A percentile compares a stretch with the other conserved stretches of the same genome.
These are phyloP conservation scores for Globisporangium yorkense DNA, from an alignment of 352 stramenopile species.

Conservation along the genomic window DNA sequence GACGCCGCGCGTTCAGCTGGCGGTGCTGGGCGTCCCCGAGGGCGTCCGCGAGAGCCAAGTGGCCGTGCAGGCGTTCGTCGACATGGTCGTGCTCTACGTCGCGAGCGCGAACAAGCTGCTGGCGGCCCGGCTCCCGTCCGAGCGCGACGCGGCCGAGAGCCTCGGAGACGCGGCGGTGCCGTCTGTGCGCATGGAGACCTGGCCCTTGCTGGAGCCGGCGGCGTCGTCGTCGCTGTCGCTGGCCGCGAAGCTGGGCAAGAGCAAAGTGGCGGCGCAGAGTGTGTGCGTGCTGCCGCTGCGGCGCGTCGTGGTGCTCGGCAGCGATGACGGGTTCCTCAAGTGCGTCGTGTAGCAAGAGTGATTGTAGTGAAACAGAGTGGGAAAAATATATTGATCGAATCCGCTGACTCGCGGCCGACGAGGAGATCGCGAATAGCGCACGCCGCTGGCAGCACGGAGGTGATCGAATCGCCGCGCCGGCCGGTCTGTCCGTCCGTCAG, in stretches of 20 bases:
- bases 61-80: slow-evolving; percentile 37
- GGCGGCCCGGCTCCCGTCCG: slow-evolving; percentile 30
- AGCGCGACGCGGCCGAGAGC: slow-evolving; percentile 14
- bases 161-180: slow-evolving; percentile 4
- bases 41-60: slow-evolving; percentile 39
- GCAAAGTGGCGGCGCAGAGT: slow-evolving; percentile 31
- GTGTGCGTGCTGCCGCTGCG: slow-evolving; percentile 49
- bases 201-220: slow-evolving; percentile 36
- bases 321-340: slow-evolving; percentile 60
- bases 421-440: too few species aligned
- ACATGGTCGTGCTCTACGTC: slow-evolving; percentile 43
- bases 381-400: background rate
- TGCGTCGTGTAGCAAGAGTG: slow-evolving; percentile 25
- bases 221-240: background rate
- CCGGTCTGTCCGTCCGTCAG: background rate
- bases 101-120: slow-evolving; percentile 32
- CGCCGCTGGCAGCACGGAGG: background rate
- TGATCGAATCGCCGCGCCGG: background rate
- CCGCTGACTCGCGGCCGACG: too few species aligned
- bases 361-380: slow-evolving; percentile 10
- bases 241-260: slow-evolving; percentile 32
- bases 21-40: slow-evolving; percentile 52
- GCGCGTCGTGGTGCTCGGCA: slow-evolving; percentile 52
- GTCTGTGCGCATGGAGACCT: slow-evolving; percentile 35
- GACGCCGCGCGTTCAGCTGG: slow-evolving; percentile 34